Evolutionary conservation across 805 yeast genomes (phyloP), one percentile per base, ranked within the genome.

Genomic region (Candida nanaspora): DNA sequence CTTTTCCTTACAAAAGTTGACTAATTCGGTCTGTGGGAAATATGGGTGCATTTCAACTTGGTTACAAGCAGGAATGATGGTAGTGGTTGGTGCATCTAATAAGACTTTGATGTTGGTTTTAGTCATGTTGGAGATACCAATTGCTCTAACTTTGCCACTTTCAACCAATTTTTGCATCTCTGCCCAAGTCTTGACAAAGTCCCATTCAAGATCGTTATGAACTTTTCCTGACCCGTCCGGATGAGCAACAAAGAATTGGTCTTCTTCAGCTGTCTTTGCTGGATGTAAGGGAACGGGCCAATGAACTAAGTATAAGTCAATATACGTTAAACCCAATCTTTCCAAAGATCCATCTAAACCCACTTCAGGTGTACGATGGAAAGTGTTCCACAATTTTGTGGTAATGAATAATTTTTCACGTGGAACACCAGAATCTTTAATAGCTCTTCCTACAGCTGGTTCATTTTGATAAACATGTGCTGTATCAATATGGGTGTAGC

Each of bases 111-210:
- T 55, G 48, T 75, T 71, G 41, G 65, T 70, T 22, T 72, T 61
- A 16, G 84, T 71, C 57, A 80, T 77, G 64, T 86, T 86, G 29
- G 89, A 81, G 33, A 86, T 84, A 49, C 95, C 95, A 57, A 86
- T 73, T 30, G 86, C 72, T 50, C 66, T 72, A 25, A 74, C 68
- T 57, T 76, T 70, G 27, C 74, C 78, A 27, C 68, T 55, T 30
- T 65, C 60, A 42, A 72, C 68, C 40, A 82, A 60, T 47, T 71
- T 62, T 62, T 83, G 86, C 74, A 85, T 59, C 37, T 61, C 63
- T 50, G 72, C 76, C 78, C 78, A 84, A 18, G 86, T 78, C 52
- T 80, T 70, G 46, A 74, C 50, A 53, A 68, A 77, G 43, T 59
- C 52, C 61, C 66, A 56, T 39, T 51, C 55, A 2, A 18, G 35